Evolutionary conservation across 306 rosid species (phyloP).

Genomic region (Herpetospermum pedunculosum): DNA sequence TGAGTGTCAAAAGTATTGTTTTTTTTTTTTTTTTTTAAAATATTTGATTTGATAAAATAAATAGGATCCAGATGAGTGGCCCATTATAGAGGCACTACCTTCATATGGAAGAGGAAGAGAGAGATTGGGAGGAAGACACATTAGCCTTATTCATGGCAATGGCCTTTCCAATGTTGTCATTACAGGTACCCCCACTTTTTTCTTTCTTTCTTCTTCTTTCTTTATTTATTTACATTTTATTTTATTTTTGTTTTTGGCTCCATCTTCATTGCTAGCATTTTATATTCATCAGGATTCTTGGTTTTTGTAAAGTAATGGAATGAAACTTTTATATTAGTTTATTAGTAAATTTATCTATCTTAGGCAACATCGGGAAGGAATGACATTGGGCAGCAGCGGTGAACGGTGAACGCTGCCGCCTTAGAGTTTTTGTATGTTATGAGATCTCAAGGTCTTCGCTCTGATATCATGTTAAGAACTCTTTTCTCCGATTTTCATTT

Average conservation of each 20-base stretch:
- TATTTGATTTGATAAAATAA: neutral
- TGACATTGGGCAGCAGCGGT: too few species aligned
- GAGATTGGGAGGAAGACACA: conserved; percentile 87
- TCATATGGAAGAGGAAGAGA: conserved; percentile 97
- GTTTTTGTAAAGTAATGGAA: neutral
- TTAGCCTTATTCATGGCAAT: conserved; percentile 89
- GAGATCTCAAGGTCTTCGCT: too few species aligned
- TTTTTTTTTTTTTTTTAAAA: neutral
- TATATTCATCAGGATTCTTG: neutral
- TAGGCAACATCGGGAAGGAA: too few species aligned
- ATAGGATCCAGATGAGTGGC: conserved; percentile 80
- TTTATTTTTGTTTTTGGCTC: neutral
- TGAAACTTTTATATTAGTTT: too few species aligned
- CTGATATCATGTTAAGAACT: too few species aligned
- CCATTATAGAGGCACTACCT: conserved; percentile 76
- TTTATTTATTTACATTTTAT: neutral
- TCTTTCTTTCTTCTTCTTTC: neutral
- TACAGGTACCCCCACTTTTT: conserved; percentile 42
- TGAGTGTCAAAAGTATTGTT: neutral
- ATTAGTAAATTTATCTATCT: too few species aligned
- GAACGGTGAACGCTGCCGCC: too few species aligned
- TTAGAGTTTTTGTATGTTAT: too few species aligned
- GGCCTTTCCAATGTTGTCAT: conserved; percentile 74
- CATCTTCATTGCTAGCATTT: neutral
- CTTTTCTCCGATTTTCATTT: too few species aligned